Evolutionary conservation across 495 filamentous ascomycete genomes (phyloP).

Genomic region (Apodospora peruviana): DNA sequence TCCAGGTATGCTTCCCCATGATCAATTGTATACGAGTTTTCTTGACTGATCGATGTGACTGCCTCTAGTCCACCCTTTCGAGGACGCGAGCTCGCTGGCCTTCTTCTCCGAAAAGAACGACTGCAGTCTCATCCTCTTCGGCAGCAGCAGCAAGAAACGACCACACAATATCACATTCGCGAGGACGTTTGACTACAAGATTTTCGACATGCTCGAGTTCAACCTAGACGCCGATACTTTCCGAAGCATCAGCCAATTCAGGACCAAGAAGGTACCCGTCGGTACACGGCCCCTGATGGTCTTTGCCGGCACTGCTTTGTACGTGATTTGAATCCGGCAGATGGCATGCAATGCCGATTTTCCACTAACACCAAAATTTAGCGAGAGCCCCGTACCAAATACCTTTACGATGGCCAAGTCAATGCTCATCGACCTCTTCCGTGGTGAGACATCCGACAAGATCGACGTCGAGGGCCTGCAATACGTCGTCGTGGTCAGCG

Average conservation of each 20-base stretch:
- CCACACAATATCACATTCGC: conserved; percentile 83
- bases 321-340: conserved; percentile 6
- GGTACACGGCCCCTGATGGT: conserved; percentile 82
- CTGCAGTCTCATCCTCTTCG: conserved; percentile 64
- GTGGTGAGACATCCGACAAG: conserved; percentile 57
- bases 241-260: conserved; percentile 68
- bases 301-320: conserved; percentile 76
- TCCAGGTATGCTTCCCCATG: conserved; percentile 31
- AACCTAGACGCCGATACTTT: conserved; percentile 64
- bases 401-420: conserved; percentile 79
- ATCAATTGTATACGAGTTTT: not conserved
- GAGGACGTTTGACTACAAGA: conserved; percentile 73
- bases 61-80: conserved; percentile 66
- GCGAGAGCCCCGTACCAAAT: conserved; percentile 65
- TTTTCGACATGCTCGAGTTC: conserved; percentile 91
- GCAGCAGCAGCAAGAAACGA: conserved; percentile 82
- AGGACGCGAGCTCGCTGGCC: conserved; percentile 76
- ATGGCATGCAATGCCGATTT: not conserved
- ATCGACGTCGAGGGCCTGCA: conserved; percentile 93
- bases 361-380: not conserved
- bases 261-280: conserved; percentile 71
- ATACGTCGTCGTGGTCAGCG: conserved; percentile 76
- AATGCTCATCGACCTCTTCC: conserved; percentile 86
- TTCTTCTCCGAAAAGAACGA: conserved; percentile 97
- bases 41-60: not conserved